These are phyloP conservation scores for Gracilaria domingensis DNA, from an alignment of 23 red algal genomes.

Conservation along the genomic window DNA sequence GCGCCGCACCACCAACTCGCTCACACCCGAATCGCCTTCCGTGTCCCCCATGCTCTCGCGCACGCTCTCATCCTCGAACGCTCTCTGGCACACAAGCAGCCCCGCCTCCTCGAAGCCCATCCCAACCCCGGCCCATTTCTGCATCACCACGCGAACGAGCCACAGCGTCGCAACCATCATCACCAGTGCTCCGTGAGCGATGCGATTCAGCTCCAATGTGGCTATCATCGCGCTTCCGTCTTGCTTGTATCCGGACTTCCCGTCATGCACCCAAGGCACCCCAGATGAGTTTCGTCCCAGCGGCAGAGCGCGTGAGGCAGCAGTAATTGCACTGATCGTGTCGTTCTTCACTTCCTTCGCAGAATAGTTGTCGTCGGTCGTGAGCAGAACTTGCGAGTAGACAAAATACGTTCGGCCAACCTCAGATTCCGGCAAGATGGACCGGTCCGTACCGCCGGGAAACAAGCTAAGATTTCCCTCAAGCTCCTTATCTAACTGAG, in stretches of 20 bases:
- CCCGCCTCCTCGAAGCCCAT: neutral
- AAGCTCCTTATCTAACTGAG: neutral
- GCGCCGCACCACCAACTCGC: no score
- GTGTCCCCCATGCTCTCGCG: no score
- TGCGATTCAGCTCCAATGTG: neutral
- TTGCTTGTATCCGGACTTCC: neutral
- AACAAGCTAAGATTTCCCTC: neutral
- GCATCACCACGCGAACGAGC: neutral
- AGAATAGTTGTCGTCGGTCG: neutral
- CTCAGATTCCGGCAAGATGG: neutral
- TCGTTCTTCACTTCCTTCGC: no score
- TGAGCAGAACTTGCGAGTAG: neutral
- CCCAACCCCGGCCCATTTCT: neutral
- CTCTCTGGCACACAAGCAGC: neutral
- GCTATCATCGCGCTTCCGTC: neutral
- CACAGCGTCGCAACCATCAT: neutral
- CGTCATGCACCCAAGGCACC: neutral
- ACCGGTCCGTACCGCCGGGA: neutral
- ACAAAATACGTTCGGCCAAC: neutral
- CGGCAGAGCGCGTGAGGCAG: neutral
- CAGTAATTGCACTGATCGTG: neutral
- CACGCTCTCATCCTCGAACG: neutral
- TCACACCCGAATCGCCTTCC: no score
- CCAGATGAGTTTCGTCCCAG: slow-evolving; percentile 14
- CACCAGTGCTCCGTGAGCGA: neutral